phyloP scores from a whole-genome alignment of 371 early-diverging fungal species.

The Chytridiales sp. region DNA sequence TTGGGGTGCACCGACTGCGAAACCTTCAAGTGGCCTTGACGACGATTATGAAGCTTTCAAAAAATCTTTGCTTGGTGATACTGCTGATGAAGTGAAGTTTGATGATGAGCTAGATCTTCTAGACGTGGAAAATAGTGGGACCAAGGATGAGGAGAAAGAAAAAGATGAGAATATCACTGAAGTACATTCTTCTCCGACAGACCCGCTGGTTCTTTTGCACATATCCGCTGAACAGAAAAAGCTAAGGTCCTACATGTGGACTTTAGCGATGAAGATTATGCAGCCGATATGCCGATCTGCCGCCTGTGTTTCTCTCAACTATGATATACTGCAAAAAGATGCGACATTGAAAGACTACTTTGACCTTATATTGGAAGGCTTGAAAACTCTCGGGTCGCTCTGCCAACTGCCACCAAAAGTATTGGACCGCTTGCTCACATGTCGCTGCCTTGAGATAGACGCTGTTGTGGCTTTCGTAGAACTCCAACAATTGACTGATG shows the following conservation, averaged over 20 bases:
- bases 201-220: too few relatives aligned
- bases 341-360: constrained; percentile 40
- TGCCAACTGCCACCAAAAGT: constrained; percentile 35
- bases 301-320: constrained; percentile 39
- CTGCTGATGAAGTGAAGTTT: constrained; percentile 15
- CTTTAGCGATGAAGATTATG: constrained; percentile 41
- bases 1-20: constrained; percentile 5
- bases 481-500: constrained; percentile 32
- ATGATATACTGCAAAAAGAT: constrained; percentile 34
- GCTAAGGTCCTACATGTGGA: constrained; percentile 45
- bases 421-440: constrained; percentile 26
- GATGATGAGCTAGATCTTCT: constrained; percentile 19
- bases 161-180: not conserved
- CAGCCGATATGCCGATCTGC: constrained; percentile 37
- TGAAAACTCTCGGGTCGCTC: constrained; percentile 23
- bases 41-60: constrained; percentile 51
- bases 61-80: constrained; percentile 18
- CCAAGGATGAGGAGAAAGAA: not conserved
- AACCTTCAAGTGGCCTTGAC: constrained; percentile 9
- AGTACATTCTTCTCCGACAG: not conserved
- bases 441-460: constrained; percentile 44
- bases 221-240: too few relatives aligned
- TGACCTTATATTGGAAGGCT: constrained; percentile 27
- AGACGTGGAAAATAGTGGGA: not conserved
- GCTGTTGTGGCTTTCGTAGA: constrained; percentile 38